Base-by-base conservation (phyloP, 257 asterid genomes). In the Leonotis leonurus region DNA sequence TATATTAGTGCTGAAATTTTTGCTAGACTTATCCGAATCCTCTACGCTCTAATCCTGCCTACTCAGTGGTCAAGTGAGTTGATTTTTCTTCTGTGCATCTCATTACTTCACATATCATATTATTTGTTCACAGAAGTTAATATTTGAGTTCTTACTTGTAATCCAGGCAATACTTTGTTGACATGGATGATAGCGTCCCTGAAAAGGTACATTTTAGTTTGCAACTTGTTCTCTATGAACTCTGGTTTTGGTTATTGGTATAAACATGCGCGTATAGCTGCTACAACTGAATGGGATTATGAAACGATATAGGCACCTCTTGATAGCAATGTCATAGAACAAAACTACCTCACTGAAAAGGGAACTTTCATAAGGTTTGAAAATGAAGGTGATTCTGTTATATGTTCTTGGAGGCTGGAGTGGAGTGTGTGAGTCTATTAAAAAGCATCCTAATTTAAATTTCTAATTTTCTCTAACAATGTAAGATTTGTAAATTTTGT, bases 131-230 rank as follows among this genome's bases (percentile, higher is more conserved):
- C 65, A 67, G 30, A 20, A 14, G 9, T n/a, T 22, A 51, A 30
- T 24, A 32, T 54, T 14, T 50, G 4, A 2, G 32, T 50, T 9
- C 17, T 62, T 62, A 37, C 63, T 61, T 39, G 40, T 70, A 21
- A 73, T 60, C 53, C 81, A 82, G 89, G 86, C 89, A 82, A 74
- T 77, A 82, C 60, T 82, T 80, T 70, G 89, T 82, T 70, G 72
- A 82, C 74, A 55, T 73, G 77, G 89, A 82, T 58, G 89, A 82
- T 51, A 77, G 70, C 29, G 73, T 80, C 60, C 85, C 89, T 32
- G 78, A 79, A 65, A 82, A 82, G 89, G 89, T 82, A 62, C 67
- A 55, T 33, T 45, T 46, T 61, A 46, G 41, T 21, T 0, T 44
- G 56, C 63, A 27, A 16, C 61, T 77, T 27, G n/a, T 53, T 69